These are phyloP conservation scores for Tolypocladium tropicale DNA, from an alignment of 2,329 filamentous ascomycete species.

Conservation along the genomic window DNA sequence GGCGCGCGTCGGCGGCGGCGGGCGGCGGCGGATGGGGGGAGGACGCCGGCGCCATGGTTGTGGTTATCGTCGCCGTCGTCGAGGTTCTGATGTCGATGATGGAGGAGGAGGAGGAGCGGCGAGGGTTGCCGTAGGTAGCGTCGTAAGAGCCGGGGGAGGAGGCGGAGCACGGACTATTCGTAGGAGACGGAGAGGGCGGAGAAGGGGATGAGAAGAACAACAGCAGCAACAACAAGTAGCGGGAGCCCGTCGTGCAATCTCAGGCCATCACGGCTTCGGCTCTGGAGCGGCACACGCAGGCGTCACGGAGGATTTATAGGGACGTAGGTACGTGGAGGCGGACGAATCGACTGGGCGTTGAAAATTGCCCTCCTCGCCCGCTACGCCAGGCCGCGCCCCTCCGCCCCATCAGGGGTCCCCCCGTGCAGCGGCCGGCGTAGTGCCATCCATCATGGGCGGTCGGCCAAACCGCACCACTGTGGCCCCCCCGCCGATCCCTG, in stretches of 20 bases:
- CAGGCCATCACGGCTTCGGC: not conserved
- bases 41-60: no score
- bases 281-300: not conserved
- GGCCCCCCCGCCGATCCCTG: not conserved
- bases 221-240: no score
- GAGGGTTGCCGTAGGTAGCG: no score
- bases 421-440: not conserved
- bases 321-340: not conserved
- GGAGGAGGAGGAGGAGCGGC: not conserved
- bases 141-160: no score
- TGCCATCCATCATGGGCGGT: no score
- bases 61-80: not conserved
- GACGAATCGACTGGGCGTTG: not conserved
- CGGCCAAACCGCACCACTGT: slow-evolving; percentile 3
- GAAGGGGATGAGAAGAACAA: no score
- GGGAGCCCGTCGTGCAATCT: not conserved
- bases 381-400: not conserved
- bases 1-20: slow-evolving; percentile 27
- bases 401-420: not conserved
- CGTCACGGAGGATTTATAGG: not conserved
- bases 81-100: not conserved
- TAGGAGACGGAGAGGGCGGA: not conserved
- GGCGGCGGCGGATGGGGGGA: not conserved
- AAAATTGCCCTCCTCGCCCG: not conserved
- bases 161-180: not conserved